A percentile compares a stretch with the other conserved stretches of the same genome.
Conservation (phyloP, 75 land plant species). For the Picea glauca region DNA sequence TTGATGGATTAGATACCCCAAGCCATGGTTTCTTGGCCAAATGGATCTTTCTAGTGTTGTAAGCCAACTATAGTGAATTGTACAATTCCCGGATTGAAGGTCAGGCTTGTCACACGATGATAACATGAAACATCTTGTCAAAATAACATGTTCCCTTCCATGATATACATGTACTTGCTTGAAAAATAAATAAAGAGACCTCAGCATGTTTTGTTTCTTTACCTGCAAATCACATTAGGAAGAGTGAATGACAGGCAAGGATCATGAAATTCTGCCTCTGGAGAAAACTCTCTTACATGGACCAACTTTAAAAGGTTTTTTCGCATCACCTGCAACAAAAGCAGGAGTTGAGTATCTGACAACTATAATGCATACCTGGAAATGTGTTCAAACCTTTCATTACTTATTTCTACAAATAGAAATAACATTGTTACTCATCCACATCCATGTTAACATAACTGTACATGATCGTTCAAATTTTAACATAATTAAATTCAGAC, state of each 20-base stretch:
- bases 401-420: neutral
- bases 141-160: too few species aligned
- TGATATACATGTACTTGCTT: too few species aligned
- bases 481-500: neutral
- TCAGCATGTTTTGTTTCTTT: conserved; percentile 8
- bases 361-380: neutral
- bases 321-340: conserved; percentile 72
- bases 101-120: too few species aligned
- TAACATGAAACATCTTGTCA: too few species aligned
- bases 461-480: neutral
- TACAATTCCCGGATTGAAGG: too few species aligned
- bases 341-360: neutral
- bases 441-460: neutral
- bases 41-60: too few species aligned
- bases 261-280: conserved; percentile 83
- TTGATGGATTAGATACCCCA: too few species aligned
- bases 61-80: too few species aligned
- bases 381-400: neutral
- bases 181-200: too few species aligned
- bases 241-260: conserved; percentile 74
- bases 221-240: conserved; percentile 99
- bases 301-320: conserved; percentile 79
- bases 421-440: neutral
- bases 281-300: conserved; percentile 84
- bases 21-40: too few species aligned